Evolutionary conservation across 2,329 filamentous ascomycete genomes (phyloP).

Genomic region (Xylariaceae sp.): DNA sequence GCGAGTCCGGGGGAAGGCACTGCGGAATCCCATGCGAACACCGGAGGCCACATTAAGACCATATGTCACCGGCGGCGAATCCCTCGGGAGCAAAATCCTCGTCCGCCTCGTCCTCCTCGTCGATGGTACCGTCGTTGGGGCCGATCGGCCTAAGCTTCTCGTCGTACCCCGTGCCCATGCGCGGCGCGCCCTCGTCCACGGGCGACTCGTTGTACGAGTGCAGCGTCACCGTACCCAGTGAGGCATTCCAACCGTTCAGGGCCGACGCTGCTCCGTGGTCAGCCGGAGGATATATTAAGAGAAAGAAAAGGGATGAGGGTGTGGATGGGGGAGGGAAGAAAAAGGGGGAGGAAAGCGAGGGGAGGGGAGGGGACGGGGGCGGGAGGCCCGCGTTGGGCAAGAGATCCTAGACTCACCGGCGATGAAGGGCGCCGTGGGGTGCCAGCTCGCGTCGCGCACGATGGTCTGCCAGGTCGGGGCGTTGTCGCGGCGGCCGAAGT

Average conservation of each 20-base stretch:
- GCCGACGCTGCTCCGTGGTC: conserved; percentile 54
- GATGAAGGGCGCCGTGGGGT: conserved; percentile 74
- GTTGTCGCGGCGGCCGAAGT: conserved; percentile 46
- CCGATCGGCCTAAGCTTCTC: conserved; percentile 42
- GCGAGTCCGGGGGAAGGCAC: too few relatives aligned
- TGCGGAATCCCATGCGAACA: too few relatives aligned
- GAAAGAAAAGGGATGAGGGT: too few relatives aligned
- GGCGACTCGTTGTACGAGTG: conserved; percentile 68
- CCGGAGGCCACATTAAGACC: too few relatives aligned
- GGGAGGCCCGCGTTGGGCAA: not conserved
- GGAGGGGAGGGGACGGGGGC: not conserved
- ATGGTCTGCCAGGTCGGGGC: conserved; percentile 62
- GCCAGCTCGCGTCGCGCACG: conserved; percentile 85
- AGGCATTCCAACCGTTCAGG: conserved; percentile 71
- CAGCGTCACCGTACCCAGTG: conserved; percentile 66
- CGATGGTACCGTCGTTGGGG: conserved; percentile 1
- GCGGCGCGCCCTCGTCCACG: conserved; percentile 55
- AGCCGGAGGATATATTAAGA: not conserved
- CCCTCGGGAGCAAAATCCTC: too few relatives aligned
- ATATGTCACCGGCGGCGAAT: too few relatives aligned
- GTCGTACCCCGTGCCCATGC: conserved; percentile 54
- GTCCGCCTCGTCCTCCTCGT: conserved; percentile 7
- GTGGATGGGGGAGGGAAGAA: not conserved
- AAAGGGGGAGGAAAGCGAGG: not conserved
- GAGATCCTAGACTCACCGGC: conserved; percentile 41